Conservation (phyloP, 2,329 filamentous ascomycete genomes). For the Colletotrichum liaoningense region DNA sequence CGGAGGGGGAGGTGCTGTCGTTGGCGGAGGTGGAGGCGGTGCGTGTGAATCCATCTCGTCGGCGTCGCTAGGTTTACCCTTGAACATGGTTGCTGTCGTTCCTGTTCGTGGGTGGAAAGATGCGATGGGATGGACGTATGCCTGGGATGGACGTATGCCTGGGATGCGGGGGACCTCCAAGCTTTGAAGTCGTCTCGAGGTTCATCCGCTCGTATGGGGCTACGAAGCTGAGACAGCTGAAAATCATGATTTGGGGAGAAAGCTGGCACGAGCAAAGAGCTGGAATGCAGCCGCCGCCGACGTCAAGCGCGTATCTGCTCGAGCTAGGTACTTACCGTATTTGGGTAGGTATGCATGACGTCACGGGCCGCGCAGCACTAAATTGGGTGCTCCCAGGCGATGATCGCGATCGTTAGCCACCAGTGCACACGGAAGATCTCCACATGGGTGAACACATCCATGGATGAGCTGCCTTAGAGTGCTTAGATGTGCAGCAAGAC, state of each 20-base stretch:
- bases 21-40: neutral
- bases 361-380: slow-evolving; percentile 14
- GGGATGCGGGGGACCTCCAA: neutral
- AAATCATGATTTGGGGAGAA: slow-evolving; percentile 5
- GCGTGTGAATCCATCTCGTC: slow-evolving; percentile 15
- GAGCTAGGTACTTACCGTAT: neutral
- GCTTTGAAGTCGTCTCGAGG: slow-evolving; percentile 4
- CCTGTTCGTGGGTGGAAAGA: neutral
- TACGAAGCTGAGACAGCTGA: slow-evolving; percentile 9
- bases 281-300: slow-evolving; percentile 30
- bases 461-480: neutral
- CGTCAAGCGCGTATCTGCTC: slow-evolving; percentile 30
- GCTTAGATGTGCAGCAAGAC: neutral
- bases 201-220: neutral
- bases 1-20: neutral
- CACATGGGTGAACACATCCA: slow-evolving; percentile 6
- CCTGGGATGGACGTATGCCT: no score
- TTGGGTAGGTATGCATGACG: slow-evolving; percentile 23
- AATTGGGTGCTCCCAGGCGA: slow-evolving; percentile 3
- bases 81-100: slow-evolving; percentile 21
- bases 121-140: neutral
- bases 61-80: slow-evolving; percentile 5
- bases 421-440: slow-evolving; percentile 19
- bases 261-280: neutral
- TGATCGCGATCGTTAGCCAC: slow-evolving; percentile 9